phyloP scores from a whole-genome alignment of 139 green algal genomes.

The Pycnococcus provasolii region DNA sequence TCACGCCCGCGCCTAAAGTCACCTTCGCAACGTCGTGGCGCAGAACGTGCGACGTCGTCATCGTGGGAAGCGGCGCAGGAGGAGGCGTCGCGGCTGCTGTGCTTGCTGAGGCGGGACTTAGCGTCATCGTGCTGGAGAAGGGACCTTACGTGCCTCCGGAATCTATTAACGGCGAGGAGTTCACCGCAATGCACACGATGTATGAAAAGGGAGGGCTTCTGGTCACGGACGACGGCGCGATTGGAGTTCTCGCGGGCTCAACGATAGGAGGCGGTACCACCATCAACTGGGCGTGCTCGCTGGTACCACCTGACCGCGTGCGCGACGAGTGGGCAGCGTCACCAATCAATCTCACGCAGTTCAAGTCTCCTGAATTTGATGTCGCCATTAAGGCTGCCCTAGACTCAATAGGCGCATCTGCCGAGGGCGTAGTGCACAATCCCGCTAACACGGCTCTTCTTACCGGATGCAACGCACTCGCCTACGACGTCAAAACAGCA shows the following conservation, averaged over 20 bases:
- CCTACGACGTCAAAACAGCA: not conserved
- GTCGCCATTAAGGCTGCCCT: slow-evolving; percentile 26
- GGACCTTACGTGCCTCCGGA: slow-evolving; percentile 30
- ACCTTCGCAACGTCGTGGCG: too few relatives aligned
- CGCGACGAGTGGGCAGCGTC: slow-evolving; percentile 29
- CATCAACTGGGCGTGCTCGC: slow-evolving; percentile 57
- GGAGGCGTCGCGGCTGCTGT: slow-evolving; percentile 16
- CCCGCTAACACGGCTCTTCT: slow-evolving; percentile 32
- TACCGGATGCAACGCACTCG: slow-evolving; percentile 8
- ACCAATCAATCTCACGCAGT: not conserved
- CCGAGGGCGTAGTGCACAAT: slow-evolving; percentile 29
- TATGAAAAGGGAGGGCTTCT: slow-evolving; percentile 44
- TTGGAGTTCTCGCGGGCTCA: slow-evolving; percentile 48
- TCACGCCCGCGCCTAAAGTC: too few relatives aligned
- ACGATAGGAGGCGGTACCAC: slow-evolving; percentile 56
- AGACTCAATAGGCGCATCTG: slow-evolving; percentile 16
- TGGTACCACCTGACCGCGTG: slow-evolving; percentile 35
- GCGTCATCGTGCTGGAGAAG: slow-evolving; percentile 60
- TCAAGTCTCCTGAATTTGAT: slow-evolving; percentile 11
- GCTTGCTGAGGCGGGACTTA: slow-evolving; percentile 27
- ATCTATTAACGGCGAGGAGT: slow-evolving; percentile 24
- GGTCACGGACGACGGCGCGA: slow-evolving; percentile 29
- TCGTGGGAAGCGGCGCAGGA: slow-evolving; percentile 18
- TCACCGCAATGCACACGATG: slow-evolving; percentile 29
- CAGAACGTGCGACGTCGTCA: slow-evolving; percentile 14